Percentiles rank a stretch among this genome's conserved stretches.
Evolutionary conservation across 2,329 filamentous ascomycete genomes (phyloP).

Genomic region (Coniochaeta sp.): DNA sequence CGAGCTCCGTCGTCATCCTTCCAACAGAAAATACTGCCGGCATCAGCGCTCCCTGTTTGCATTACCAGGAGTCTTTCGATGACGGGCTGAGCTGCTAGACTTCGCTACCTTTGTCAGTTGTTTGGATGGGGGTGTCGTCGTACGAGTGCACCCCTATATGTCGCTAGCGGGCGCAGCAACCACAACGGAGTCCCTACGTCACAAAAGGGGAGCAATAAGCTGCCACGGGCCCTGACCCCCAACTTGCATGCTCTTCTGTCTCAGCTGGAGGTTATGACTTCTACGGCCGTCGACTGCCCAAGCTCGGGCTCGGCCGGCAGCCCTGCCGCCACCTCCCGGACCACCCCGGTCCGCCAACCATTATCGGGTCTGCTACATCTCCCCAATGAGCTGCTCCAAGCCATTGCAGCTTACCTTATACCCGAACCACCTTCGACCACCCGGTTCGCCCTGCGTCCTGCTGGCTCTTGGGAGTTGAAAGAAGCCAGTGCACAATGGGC

Average conservation of each 20-base stretch:
- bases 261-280: background rate
- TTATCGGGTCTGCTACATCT: constrained; percentile 7
- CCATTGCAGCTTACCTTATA: constrained; percentile 16
- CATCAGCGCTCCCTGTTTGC: background rate
- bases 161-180: background rate
- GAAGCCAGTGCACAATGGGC: constrained; percentile 17
- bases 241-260: background rate
- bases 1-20: background rate
- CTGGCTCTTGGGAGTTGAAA: constrained; percentile 17
- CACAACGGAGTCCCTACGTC: background rate
- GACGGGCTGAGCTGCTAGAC: background rate
- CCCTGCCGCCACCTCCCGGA: background rate
- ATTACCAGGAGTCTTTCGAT: background rate
- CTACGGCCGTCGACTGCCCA: background rate
- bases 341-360: background rate
- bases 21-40: background rate
- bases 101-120: background rate
- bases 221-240: background rate
- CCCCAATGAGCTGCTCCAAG: constrained; percentile 17
- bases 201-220: background rate
- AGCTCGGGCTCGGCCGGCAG: background rate
- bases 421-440: constrained; percentile 15
- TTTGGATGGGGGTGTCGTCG: background rate
- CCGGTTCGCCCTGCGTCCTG: constrained; percentile 16
- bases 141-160: background rate